These are phyloP conservation scores for Leptosphaerulina australis DNA, from an alignment of 2,329 filamentous ascomycete species.

Conservation along the genomic window DNA sequence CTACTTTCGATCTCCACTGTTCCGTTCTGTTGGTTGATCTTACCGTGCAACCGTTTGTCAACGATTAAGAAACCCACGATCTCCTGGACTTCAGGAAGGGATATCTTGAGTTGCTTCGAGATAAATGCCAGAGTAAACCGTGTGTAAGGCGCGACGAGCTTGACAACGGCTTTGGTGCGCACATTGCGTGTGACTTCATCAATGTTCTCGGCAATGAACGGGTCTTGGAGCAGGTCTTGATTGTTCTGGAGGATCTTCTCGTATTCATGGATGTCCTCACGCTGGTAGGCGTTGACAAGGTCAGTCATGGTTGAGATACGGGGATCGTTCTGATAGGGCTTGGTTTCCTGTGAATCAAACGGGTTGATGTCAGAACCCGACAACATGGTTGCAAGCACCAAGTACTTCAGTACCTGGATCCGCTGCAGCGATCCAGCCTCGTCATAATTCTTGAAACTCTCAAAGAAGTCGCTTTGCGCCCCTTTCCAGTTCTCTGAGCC, in stretches of 20 bases:
- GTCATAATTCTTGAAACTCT: slow-evolving; percentile 98
- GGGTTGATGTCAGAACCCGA: slow-evolving; percentile 99
- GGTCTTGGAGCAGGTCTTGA: slow-evolving; percentile 85
- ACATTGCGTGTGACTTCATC: slow-evolving; percentile 98
- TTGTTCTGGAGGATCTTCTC: slow-evolving; percentile 86
- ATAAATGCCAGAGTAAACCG: slow-evolving; percentile 89
- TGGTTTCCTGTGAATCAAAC: slow-evolving; percentile 98
- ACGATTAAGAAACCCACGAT: slow-evolving; percentile 95
- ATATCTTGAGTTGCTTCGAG: slow-evolving; percentile 84
- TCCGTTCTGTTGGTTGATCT: slow-evolving; percentile 86
- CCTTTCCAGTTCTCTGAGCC: slow-evolving; percentile 89
- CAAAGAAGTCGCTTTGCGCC: slow-evolving; percentile 96
- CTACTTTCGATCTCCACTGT: slow-evolving; percentile 79
- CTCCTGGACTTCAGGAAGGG: slow-evolving; percentile 85
- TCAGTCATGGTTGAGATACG: slow-evolving; percentile 97
- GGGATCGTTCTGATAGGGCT: slow-evolving; percentile 94
- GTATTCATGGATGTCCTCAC: slow-evolving; percentile 91
- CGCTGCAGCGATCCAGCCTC: slow-evolving; percentile 95
- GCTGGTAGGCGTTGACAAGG: slow-evolving; percentile 93
- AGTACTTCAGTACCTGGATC: slow-evolving; percentile 96
- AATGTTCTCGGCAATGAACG: slow-evolving; percentile 98
- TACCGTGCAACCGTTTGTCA: slow-evolving; percentile 82
- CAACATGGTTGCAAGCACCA: slow-evolving; percentile 95
- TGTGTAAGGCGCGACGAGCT: slow-evolving; percentile 92
- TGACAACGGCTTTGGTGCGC: slow-evolving; percentile 93